Conservation (phyloP, 345 rosid species). For the Citrus unshiu region DNA sequence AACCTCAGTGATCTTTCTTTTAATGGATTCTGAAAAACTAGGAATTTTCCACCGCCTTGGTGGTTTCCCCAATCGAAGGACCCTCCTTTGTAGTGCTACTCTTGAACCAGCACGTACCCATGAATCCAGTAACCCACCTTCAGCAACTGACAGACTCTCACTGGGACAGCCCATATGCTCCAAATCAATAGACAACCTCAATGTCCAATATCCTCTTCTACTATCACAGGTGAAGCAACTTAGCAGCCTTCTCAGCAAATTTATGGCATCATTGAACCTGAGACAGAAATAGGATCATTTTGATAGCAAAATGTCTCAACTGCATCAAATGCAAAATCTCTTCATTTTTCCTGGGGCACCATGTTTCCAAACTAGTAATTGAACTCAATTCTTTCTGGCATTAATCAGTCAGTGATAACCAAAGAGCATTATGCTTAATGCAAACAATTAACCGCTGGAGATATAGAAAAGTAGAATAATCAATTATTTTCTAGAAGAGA, state of each 20-base stretch:
- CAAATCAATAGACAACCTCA: conserved; percentile 82
- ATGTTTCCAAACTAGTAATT: background rate
- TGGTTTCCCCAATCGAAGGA: conserved; percentile 84
- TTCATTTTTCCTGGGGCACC: background rate
- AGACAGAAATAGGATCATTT: conserved; percentile 19
- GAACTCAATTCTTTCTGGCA: background rate
- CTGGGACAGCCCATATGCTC: conserved; percentile 68
- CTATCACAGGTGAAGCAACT: conserved; percentile 54
- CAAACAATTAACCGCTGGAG: background rate
- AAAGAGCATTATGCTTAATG: background rate
- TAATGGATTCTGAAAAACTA: conserved; percentile 43
- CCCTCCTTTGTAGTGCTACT: conserved; percentile 73
- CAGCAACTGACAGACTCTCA: conserved; percentile 82
- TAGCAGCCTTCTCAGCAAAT: conserved; percentile 58
- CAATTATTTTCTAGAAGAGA: background rate
- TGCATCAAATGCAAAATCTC: background rate
- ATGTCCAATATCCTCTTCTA: conserved; percentile 94
- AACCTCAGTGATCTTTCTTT: conserved; percentile 73
- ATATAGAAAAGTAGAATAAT: background rate
- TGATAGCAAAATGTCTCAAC: background rate
- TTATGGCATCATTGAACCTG: conserved; percentile 66
- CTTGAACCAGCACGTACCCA: conserved; percentile 97
- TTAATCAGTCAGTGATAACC: background rate
- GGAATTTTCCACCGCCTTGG: conserved; percentile 98
- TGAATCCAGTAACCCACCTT: conserved; percentile 70